Percentiles rank a stretch among this genome's conserved stretches.
Evolutionary conservation across 768 basidiomycete species (phyloP).

Genomic region (Tulasnella sp.): DNA sequence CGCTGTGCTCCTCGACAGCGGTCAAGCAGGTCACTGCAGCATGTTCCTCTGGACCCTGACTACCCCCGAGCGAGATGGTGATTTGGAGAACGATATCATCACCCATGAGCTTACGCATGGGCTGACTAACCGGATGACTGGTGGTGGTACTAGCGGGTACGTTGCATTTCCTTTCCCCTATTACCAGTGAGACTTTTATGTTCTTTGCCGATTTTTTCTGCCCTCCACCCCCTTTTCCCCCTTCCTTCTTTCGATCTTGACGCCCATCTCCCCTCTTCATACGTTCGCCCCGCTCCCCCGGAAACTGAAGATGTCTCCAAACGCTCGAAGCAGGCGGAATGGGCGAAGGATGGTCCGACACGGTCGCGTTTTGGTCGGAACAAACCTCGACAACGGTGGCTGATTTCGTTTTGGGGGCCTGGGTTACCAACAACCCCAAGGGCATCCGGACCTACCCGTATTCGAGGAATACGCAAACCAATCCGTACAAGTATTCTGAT

Average conservation of each 20-base stretch:
- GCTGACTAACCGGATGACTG: slow-evolving; percentile 46
- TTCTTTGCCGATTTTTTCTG: slow-evolving; percentile 39
- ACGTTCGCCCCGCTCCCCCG: too few species aligned
- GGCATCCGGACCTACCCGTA: slow-evolving; percentile 54
- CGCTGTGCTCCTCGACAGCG: not conserved
- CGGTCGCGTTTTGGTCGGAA: slow-evolving; percentile 30
- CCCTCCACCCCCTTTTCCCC: slow-evolving; percentile 28
- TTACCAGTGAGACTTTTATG: slow-evolving; percentile 23
- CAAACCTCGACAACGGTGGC: slow-evolving; percentile 35
- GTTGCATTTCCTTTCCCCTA: slow-evolving; percentile 37
- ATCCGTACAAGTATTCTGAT: slow-evolving; percentile 40
- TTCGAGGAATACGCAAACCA: slow-evolving; percentile 43
- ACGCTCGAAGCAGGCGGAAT: slow-evolving; percentile 56
- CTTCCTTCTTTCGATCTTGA: slow-evolving; percentile 25
- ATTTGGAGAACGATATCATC: slow-evolving; percentile 44
- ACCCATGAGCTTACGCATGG: slow-evolving; percentile 31
- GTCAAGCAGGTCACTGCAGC: slow-evolving; percentile 4
- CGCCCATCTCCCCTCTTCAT: too few species aligned
- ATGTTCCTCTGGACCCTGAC: slow-evolving; percentile 30
- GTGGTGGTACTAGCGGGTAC: slow-evolving; percentile 40
- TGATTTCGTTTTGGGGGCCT: slow-evolving; percentile 38
- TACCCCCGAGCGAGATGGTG: slow-evolving; percentile 53
- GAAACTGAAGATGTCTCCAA: slow-evolving; percentile 44
- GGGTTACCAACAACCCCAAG: slow-evolving; percentile 32
- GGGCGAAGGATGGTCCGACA: slow-evolving; percentile 64